Conservation (phyloP, 768 basidiomycete species). For the Kwoniella dejecticola region DNA sequence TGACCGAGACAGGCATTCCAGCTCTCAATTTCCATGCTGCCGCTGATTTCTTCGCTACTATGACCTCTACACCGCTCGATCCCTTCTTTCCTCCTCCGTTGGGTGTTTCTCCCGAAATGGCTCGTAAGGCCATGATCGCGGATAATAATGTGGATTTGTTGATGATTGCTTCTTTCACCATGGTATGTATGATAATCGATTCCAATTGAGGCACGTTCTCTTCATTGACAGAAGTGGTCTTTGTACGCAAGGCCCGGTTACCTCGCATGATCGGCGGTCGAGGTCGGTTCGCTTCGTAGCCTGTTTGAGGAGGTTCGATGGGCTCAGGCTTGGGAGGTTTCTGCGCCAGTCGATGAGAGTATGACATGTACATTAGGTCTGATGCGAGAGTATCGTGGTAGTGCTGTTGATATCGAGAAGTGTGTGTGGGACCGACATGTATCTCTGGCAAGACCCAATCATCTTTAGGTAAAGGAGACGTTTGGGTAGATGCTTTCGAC, state of each 20-base stretch:
- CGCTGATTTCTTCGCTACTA: slow-evolving; percentile 60
- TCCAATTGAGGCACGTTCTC: slow-evolving; percentile 76
- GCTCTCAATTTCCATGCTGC: slow-evolving; percentile 78
- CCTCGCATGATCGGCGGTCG: slow-evolving; percentile 68
- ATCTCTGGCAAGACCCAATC: slow-evolving; percentile 34
- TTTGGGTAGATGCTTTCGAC: slow-evolving; percentile 1
- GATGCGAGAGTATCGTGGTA: slow-evolving; percentile 80
- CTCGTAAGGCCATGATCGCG: slow-evolving; percentile 83
- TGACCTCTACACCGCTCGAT: slow-evolving; percentile 74
- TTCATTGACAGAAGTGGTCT: slow-evolving; percentile 64
- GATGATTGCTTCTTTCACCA: slow-evolving; percentile 75
- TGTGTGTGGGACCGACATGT: slow-evolving; percentile 54
- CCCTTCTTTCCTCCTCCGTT: slow-evolving; percentile 71
- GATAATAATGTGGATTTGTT: slow-evolving; percentile 74
- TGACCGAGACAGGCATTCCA: slow-evolving; percentile 78
- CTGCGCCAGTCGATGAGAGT: slow-evolving; percentile 63
- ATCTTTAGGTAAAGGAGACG: slow-evolving; percentile 15
- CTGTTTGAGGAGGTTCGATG: slow-evolving; percentile 60
- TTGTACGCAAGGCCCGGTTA: slow-evolving; percentile 63
- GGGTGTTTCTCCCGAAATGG: slow-evolving; percentile 79
- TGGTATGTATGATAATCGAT: slow-evolving; percentile 79
- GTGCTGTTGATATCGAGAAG: slow-evolving; percentile 75
- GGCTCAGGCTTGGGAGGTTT: slow-evolving; percentile 56
- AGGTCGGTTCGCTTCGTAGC: slow-evolving; percentile 76
- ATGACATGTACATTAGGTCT: slow-evolving; percentile 92